A percentile compares a stretch with the other conserved stretches of the same genome.
These are phyloP conservation scores for Filosporella fistucella DNA, from an alignment of 495 filamentous ascomycete genomes.

Conservation along the genomic window DNA sequence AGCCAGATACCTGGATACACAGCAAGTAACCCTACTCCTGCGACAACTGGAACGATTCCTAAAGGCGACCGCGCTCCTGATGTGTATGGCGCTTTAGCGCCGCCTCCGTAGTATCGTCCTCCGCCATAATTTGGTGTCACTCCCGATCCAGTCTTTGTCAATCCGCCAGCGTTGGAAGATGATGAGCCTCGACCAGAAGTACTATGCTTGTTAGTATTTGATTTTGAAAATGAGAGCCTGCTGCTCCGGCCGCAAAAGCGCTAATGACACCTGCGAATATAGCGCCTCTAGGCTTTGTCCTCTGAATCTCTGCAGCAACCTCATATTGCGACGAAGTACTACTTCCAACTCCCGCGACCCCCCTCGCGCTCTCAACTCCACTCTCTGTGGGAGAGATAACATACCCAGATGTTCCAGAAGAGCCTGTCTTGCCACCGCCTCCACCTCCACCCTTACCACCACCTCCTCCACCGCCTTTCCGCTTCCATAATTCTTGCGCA, in stretches of 20 bases:
- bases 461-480: conserved; percentile 49
- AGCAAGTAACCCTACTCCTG: conserved; percentile 46
- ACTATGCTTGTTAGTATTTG: conserved; percentile 12
- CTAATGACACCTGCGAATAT: too few species aligned
- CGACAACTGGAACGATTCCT: conserved; percentile 54
- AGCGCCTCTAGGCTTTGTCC: background rate
- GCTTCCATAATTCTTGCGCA: conserved; percentile 46
- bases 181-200: conserved; percentile 26
- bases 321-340: conserved; percentile 18
- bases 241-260: too few species aligned
- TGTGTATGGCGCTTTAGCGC: conserved; percentile 62
- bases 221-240: background rate
- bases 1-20: conserved; percentile 54
- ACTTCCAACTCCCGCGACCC: conserved; percentile 8
- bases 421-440: conserved; percentile 1
- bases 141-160: conserved; percentile 63
- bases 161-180: conserved; percentile 53
- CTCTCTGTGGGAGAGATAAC: background rate
- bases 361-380: background rate
- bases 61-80: conserved; percentile 51
- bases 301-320: conserved; percentile 22
- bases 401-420: conserved; percentile 17
- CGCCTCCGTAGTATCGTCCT: conserved; percentile 74
- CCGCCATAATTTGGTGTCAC: conserved; percentile 56
- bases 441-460: conserved; percentile 36